phyloP scores from a whole-genome alignment of 768 basidiomycete species.

The Pisolithus orientalis region DNA sequence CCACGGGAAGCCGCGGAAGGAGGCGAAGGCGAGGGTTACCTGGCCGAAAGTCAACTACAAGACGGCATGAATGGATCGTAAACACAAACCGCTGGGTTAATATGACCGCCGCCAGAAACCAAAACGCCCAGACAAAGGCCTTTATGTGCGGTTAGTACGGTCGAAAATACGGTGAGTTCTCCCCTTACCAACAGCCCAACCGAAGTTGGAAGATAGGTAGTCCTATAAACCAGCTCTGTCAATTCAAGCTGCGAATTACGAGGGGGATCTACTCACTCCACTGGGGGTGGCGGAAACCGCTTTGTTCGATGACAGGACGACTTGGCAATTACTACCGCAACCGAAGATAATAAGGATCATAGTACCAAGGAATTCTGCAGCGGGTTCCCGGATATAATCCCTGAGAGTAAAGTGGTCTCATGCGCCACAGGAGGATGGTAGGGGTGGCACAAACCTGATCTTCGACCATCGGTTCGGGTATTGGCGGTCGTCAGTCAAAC shows the following conservation, averaged over 20 bases:
- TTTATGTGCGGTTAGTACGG: slow-evolving; percentile 9
- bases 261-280: slow-evolving; percentile 43
- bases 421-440: neutral
- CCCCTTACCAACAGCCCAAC: slow-evolving; percentile 27
- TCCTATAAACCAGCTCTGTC: slow-evolving; percentile 5
- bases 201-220: slow-evolving; percentile 20
- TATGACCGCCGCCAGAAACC: slow-evolving; percentile 63
- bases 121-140: slow-evolving; percentile 63
- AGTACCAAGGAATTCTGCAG: slow-evolving; percentile 58
- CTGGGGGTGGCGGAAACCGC: slow-evolving; percentile 41
- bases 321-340: slow-evolving; percentile 52
- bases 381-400: slow-evolving; percentile 46
- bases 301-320: slow-evolving; percentile 40
- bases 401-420: slow-evolving; percentile 20
- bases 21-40: slow-evolving; percentile 66
- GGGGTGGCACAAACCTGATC: slow-evolving; percentile 37
- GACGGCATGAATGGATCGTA: neutral
- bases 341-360: slow-evolving; percentile 57
- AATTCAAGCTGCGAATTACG: neutral
- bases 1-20: slow-evolving; percentile 73
- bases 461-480: slow-evolving; percentile 52
- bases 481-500: slow-evolving; percentile 26
- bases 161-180: neutral
- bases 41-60: slow-evolving; percentile 18
- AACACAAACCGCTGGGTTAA: slow-evolving; percentile 58